Evolutionary conservation across 352 stramenopile genomes (phyloP).

Genomic region (Globisporangium okanoganense): DNA sequence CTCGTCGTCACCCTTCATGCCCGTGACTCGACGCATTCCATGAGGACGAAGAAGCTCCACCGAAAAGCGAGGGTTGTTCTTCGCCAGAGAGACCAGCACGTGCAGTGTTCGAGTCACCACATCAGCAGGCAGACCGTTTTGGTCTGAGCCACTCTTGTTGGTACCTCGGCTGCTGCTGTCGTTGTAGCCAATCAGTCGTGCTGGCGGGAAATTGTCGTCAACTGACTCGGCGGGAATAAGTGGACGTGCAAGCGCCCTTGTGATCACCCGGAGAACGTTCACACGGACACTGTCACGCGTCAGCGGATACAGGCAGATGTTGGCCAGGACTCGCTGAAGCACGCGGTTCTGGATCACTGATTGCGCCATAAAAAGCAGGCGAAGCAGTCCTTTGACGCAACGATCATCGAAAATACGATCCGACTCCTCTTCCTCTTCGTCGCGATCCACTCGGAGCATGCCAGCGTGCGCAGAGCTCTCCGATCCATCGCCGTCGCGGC

Average conservation of each 20-base stretch:
- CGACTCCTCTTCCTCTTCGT: conserved; percentile 58
- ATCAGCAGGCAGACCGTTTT: conserved; percentile 63
- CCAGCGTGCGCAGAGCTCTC: conserved; percentile 31
- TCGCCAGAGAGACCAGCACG: conserved; percentile 84
- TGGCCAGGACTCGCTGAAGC: conserved; percentile 71
- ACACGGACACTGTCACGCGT: conserved; percentile 56
- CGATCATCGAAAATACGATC: conserved; percentile 69
- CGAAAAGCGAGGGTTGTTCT: conserved; percentile 89
- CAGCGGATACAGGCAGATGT: conserved; percentile 77
- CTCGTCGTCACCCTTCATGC: conserved; percentile 17
- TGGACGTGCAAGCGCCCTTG: conserved; percentile 38
- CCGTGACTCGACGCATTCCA: conserved; percentile 36
- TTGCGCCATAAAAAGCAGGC: conserved; percentile 76
- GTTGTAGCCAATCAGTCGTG: conserved; percentile 48
- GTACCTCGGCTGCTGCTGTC: conserved; percentile 15
- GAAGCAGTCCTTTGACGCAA: conserved; percentile 62
- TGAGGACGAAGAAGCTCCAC: conserved; percentile 82
- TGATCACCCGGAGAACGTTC: conserved; percentile 64
- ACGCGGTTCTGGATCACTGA: conserved; percentile 82
- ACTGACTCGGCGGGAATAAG: conserved; percentile 30
- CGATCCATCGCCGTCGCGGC: conserved; percentile 32
- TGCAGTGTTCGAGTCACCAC: conserved; percentile 89
- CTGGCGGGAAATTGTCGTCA: conserved; percentile 57
- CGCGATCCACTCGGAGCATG: conserved; percentile 65
- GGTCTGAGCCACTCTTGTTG: conserved; percentile 7